Evolutionary conservation across 768 basidiomycete genomes (phyloP).

Genomic region (Rossbeevera mucosa): DNA sequence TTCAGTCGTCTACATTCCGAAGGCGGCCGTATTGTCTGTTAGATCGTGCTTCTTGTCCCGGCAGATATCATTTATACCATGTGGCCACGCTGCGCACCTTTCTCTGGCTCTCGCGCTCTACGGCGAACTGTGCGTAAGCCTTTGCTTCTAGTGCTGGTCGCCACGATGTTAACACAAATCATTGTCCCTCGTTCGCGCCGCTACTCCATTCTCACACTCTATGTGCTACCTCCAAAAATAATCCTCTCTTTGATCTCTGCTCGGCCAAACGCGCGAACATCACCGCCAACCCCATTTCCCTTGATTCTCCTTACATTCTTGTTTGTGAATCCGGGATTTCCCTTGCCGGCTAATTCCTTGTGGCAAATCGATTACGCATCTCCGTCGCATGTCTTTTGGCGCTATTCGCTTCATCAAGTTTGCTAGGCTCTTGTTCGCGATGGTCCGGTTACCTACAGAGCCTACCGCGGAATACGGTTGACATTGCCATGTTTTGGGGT

Average conservation of each 20-base stretch:
- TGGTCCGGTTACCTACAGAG: conserved; percentile 69
- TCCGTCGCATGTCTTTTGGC: conserved; percentile 1
- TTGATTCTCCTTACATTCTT: conserved; percentile 11
- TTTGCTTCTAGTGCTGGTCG: neutral
- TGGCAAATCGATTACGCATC: conserved; percentile 6
- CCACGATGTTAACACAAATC: conserved; percentile 6
- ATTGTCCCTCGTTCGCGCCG: conserved; percentile 7
- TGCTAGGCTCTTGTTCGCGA: conserved; percentile 44
- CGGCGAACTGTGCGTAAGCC: conserved; percentile 52
- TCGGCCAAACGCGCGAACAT: conserved; percentile 17
- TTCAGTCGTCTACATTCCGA: conserved; percentile 64
- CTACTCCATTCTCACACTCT: conserved; percentile 12
- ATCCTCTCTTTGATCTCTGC: conserved; percentile 7
- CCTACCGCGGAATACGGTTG: conserved; percentile 47
- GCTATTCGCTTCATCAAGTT: conserved; percentile 33
- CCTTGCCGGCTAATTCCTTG: conserved; percentile 12
- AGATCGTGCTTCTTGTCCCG: conserved; percentile 48
- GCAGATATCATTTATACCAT: conserved; percentile 41
- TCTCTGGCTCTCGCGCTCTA: conserved; percentile 61
- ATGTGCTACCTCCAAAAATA: conserved; percentile 19
- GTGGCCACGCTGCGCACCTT: conserved; percentile 57
- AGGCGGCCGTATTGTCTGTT: conserved; percentile 56
- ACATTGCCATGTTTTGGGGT: conserved; percentile 63
- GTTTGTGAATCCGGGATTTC: conserved; percentile 25
- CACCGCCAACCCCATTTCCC: conserved; percentile 14